phyloP scores from a whole-genome alignment of 306 rosid genomes.

The Lathyrus tuberosus region DNA sequence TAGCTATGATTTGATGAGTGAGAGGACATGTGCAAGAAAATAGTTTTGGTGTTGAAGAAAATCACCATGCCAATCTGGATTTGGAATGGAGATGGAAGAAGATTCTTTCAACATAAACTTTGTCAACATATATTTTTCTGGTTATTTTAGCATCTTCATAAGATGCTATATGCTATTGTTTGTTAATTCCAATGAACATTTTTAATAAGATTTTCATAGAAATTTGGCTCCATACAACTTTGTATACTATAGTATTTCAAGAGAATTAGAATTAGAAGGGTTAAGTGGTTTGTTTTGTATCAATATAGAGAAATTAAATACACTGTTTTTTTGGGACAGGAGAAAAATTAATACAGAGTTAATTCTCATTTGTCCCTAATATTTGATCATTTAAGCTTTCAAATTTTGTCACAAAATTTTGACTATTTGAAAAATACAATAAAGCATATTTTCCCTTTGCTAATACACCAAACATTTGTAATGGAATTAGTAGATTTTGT shows the following conservation, averaged over 20 bases:
- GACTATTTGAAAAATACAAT: not conserved
- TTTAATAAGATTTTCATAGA: conserved; percentile 32
- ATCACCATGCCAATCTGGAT: conserved; percentile 34
- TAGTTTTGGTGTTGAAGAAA: conserved; percentile 36
- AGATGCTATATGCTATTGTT: conserved; percentile 40
- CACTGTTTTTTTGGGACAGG: not conserved
- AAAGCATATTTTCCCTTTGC: not conserved
- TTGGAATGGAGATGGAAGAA: conserved; percentile 43
- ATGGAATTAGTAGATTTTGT: not conserved
- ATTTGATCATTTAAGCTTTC: not conserved
- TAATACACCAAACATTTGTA: not conserved
- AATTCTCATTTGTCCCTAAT: not conserved
- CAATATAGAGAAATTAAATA: conserved; percentile 25
- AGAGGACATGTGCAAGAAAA: conserved; percentile 8
- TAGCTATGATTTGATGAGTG: conserved; percentile 1
- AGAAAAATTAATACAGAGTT: not conserved
- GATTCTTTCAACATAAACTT: conserved; percentile 41
- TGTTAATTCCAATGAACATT: conserved; percentile 41
- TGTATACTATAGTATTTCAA: conserved; percentile 23
- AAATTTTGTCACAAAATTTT: not conserved
- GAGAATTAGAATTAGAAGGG: conserved; percentile 32
- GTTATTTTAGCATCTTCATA: conserved; percentile 43
- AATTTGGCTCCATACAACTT: conserved; percentile 30
- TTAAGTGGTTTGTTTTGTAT: conserved; percentile 37
- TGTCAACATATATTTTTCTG: conserved; percentile 38